phyloP scores from a whole-genome alignment of 208 protist genomes.

The Leishmania major region DNA sequence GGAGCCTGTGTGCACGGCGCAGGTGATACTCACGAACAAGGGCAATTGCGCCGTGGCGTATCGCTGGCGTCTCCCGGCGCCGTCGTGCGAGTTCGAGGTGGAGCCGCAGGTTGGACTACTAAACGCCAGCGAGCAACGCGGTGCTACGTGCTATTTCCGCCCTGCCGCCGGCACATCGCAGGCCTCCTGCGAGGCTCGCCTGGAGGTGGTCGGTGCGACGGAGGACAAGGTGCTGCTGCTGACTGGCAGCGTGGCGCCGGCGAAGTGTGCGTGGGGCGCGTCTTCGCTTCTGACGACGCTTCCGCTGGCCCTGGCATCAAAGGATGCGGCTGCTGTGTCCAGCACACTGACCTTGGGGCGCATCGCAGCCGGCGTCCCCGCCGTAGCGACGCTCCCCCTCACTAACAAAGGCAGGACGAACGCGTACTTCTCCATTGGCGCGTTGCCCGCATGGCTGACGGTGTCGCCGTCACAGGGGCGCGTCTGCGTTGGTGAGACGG shows the following conservation, averaged over 20 bases:
- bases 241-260: conserved; percentile 63
- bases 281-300: conserved; percentile 10
- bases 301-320: conserved; percentile 1
- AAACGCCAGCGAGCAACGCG: conserved; percentile 59
- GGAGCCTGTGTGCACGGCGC: conserved; percentile 67
- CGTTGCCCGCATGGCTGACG: conserved; percentile 59
- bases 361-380: conserved; percentile 69
- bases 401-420: conserved; percentile 63
- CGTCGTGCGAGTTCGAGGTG: conserved; percentile 66
- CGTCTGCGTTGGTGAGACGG: conserved; percentile 59
- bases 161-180: conserved; percentile 52
- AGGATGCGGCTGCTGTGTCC: conserved; percentile 24
- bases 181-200: conserved; percentile 39
- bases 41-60: conserved; percentile 85
- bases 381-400: conserved; percentile 47
- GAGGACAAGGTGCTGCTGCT: conserved; percentile 61
- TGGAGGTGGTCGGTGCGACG: conserved; percentile 82
- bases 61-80: conserved; percentile 56
- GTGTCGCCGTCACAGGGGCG: conserved; percentile 72
- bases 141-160: conserved; percentile 69
- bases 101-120: conserved; percentile 63
- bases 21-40: conserved; percentile 77
- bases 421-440: conserved; percentile 82
- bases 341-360: conserved; percentile 67
- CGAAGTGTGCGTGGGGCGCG: conserved; percentile 60